Conservation (phyloP, 2,329 filamentous ascomycete genomes). For the Laburnicola sp. region DNA sequence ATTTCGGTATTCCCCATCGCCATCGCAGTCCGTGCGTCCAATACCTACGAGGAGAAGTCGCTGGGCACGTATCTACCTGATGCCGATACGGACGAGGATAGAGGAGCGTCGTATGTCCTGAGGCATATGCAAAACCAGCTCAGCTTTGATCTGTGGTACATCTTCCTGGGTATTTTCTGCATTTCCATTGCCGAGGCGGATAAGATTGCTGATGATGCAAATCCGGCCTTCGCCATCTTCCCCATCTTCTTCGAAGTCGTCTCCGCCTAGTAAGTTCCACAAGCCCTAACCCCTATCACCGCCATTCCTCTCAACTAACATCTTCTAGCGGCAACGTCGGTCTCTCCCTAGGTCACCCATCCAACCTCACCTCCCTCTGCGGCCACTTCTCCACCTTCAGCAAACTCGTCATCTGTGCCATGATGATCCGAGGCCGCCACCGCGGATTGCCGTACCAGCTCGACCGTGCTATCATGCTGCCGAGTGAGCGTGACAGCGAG, state of each 20-base stretch:
- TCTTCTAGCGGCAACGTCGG: conserved; percentile 42
- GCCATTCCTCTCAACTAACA: background rate
- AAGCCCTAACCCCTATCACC: no score
- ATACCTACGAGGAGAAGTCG: conserved; percentile 61
- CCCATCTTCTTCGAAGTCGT: conserved; percentile 21
- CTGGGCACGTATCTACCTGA: conserved; percentile 58
- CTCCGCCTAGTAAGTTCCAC: background rate
- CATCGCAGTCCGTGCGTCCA: conserved; percentile 62
- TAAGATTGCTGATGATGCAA: conserved; percentile 44
- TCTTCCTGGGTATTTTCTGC: conserved; percentile 48
- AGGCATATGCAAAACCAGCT: conserved; percentile 50
- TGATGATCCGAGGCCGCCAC: conserved; percentile 60
- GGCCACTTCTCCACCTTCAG: conserved; percentile 54
- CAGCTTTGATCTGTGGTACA: conserved; percentile 50
- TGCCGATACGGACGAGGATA: conserved; percentile 15
- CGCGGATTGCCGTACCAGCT: conserved; percentile 58
- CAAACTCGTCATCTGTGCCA: conserved; percentile 58
- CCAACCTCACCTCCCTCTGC: conserved; percentile 49
- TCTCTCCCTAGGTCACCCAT: conserved; percentile 50
- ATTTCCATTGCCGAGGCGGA: conserved; percentile 30
- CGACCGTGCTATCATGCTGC: conserved; percentile 49
- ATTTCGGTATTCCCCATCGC: conserved; percentile 63
- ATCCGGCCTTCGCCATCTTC: conserved; percentile 23
- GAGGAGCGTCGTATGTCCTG: conserved; percentile 23
- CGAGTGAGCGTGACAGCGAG: conserved; percentile 17